These are phyloP conservation scores for Trebouxia gelatinosa DNA, from an alignment of 163 green algal species.

Conservation along the genomic window DNA sequence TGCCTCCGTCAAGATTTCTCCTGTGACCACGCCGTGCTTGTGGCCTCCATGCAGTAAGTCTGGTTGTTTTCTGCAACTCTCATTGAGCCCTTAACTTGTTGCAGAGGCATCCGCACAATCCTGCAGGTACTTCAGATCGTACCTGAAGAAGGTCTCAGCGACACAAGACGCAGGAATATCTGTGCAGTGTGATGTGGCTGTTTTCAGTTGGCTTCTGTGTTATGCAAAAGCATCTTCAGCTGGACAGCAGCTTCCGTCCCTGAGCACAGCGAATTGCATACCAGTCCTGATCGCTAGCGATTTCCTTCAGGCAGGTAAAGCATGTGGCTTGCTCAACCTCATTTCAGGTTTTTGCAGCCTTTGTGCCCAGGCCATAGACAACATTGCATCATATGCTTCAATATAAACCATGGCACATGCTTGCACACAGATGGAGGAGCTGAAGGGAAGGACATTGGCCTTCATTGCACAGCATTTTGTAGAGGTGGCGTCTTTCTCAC, in stretches of 20 bases:
- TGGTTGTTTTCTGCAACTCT: neutral
- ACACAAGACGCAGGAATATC: constrained; percentile 14
- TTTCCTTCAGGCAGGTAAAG: constrained; percentile 33
- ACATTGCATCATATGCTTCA: no score
- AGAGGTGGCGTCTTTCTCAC: constrained; percentile 3
- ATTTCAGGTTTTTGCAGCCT: no score
- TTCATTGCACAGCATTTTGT: constrained; percentile 20
- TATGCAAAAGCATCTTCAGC: constrained; percentile 18
- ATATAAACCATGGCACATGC: no score
- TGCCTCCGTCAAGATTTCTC: constrained; percentile 19
- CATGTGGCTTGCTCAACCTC: no score
- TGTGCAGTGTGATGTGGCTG: constrained; percentile 26
- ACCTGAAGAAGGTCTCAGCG: constrained; percentile 2
- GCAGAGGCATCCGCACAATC: neutral
- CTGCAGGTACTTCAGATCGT: constrained; percentile 29
- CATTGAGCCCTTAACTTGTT: neutral
- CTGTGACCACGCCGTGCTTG: neutral
- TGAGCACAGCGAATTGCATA: constrained; percentile 17
- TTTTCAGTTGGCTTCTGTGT: constrained; percentile 27
- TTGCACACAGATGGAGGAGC: constrained; percentile 26
- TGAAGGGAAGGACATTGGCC: neutral
- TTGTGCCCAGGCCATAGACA: no score
- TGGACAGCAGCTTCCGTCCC: constrained; percentile 7
- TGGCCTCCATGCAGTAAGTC: constrained; percentile 23
- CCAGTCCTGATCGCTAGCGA: constrained; percentile 21